Evolutionary conservation across 2,329 filamentous ascomycete genomes (phyloP).

Genomic region (Aspergillus latus): DNA sequence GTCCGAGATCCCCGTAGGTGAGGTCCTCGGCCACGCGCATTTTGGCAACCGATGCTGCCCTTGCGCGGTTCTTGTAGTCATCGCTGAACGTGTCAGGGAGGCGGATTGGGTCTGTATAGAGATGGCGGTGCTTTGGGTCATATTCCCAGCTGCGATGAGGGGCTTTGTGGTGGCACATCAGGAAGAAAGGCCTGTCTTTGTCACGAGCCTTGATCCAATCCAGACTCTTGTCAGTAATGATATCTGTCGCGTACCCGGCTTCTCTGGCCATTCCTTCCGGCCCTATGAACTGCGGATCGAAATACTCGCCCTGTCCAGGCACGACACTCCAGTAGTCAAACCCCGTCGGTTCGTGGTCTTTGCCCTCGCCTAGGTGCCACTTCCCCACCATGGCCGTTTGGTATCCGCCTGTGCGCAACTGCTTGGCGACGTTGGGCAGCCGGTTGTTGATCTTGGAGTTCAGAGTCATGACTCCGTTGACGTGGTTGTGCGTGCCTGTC

Average conservation of each 20-base stretch:
- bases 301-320: background rate
- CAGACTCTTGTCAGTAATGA: slow-evolving; percentile 29
- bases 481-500: background rate
- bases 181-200: slow-evolving; percentile 48
- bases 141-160: slow-evolving; percentile 56
- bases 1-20: slow-evolving; percentile 53
- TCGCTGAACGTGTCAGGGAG: slow-evolving; percentile 55
- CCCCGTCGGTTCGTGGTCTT: background rate
- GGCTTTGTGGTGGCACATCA: slow-evolving; percentile 60
- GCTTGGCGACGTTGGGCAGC: background rate
- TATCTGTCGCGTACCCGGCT: background rate
- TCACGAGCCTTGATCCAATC: slow-evolving; percentile 42
- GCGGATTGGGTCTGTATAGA: slow-evolving; percentile 50
- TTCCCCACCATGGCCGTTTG: background rate
- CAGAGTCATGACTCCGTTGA: background rate
- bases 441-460: background rate
- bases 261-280: background rate
- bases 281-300: background rate
- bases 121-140: slow-evolving; percentile 49
- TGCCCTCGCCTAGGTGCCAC: background rate
- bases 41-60: slow-evolving; percentile 51
- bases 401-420: background rate
- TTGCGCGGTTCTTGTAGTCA: slow-evolving; percentile 56
- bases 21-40: slow-evolving; percentile 53
- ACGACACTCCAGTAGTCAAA: background rate